Base-by-base conservation (phyloP, 805 yeast species). In the Wickerhamomyces kurtzmanii region DNA sequence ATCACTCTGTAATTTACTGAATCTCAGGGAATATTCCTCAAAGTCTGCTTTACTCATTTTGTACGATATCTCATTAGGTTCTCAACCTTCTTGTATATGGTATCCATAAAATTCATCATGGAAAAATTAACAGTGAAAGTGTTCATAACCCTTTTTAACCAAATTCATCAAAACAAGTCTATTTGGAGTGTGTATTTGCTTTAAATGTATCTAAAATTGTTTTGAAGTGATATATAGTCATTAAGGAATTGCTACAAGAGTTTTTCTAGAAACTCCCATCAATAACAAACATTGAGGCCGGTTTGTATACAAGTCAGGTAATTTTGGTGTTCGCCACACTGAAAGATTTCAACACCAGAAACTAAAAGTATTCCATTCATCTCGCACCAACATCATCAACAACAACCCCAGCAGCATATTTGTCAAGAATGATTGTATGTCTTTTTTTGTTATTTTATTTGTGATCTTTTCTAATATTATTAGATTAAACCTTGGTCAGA, bases 401-500 rank as follows among this genome's bases (percentile, higher is more conserved):
- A 12, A 11, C 8, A 14, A 21, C 15, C 20, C 23, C 5, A 24
- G 29, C 8, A 14, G 19, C 12, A 10, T 21, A 14, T 15, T 15
- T 3, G 22, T 12, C 23, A 21, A 15, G 13, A 4, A 27, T 14
- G 20, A 20, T 6, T 14, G 19, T 15, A 18, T 16, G 12, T 8
- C 23, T 17, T 21, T n/a, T n/a, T 12, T 12, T 20, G 6, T 27
- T 8, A 12, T 14, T 13, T 27, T 12, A 16, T n/a, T 17, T 28
- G 7, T 32, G 15, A 21, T 7, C 14, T 15, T 16, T 24, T 15
- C n/a, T 7, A 9, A 8, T 31, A 6, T n/a, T n/a, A n/a, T 4
- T 21, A 57, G 62, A 56, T 65, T 34, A 65, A 65, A 55, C 71
- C 68, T 22, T 58, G 69, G 64, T 52, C 56, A 15, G 73, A 65